phyloP scores from a whole-genome alignment of 305 asterid species.

The Caryopteris hybrid region DNA sequence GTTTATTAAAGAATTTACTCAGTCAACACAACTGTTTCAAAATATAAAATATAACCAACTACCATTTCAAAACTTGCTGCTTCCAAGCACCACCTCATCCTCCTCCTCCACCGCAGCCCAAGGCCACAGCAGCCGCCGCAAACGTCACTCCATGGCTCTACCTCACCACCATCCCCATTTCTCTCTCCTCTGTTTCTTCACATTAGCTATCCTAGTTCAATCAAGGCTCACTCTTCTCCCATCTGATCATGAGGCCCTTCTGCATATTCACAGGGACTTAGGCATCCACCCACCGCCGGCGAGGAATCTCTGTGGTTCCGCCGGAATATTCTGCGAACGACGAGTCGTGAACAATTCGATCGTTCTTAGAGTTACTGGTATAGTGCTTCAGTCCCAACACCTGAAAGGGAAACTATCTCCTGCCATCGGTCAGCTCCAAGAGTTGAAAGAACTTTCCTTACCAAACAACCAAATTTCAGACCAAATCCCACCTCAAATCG shows the following conservation, averaged over 20 bases:
- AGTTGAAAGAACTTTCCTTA: conserved; percentile 63
- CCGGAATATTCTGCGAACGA: conserved; percentile 61
- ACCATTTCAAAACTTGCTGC: conserved; percentile 13
- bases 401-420: conserved; percentile 60
- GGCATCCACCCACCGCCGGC: conserved; percentile 32
- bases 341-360: conserved; percentile 31
- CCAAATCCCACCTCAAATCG: conserved; percentile 61
- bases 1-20: background rate
- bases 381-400: conserved; percentile 39
- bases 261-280: conserved; percentile 37
- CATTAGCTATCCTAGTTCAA: conserved; percentile 36
- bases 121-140: conserved; percentile 6
- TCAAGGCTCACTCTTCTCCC: conserved; percentile 45
- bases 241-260: conserved; percentile 52
- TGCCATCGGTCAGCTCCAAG: conserved; percentile 62
- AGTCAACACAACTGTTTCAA: conserved; percentile 13
- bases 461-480: conserved; percentile 44
- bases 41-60: background rate
- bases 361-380: conserved; percentile 55
- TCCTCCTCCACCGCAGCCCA: conserved; percentile 8
- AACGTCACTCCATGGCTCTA: conserved; percentile 29
- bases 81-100: conserved; percentile 17
- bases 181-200: conserved; percentile 33
- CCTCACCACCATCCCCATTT: conserved; percentile 22
- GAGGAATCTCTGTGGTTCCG: conserved; percentile 39